phyloP scores from a whole-genome alignment of 331 rosid species.

The Prunus yedoensis region DNA sequence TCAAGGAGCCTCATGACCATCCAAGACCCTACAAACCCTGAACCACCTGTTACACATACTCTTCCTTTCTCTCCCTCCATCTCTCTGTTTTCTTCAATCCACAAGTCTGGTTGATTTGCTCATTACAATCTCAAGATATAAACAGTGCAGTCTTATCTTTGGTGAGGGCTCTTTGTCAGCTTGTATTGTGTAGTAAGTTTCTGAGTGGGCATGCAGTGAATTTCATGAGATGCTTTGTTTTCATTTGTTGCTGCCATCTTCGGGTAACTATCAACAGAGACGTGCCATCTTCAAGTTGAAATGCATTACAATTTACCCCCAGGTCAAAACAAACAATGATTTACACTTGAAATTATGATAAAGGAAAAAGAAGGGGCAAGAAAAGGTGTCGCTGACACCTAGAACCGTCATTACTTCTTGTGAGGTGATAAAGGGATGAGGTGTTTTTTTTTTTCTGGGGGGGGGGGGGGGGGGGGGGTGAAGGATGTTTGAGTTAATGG shows the following conservation, averaged over 20 bases:
- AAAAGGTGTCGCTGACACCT: too few species aligned
- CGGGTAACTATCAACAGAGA: background rate
- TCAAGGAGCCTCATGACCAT: conserved; percentile 46
- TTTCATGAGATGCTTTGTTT: background rate
- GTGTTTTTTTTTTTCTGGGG: too few species aligned
- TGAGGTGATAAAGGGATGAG: too few species aligned
- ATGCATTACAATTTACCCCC: too few species aligned
- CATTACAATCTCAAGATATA: background rate
- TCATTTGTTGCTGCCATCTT: too few species aligned
- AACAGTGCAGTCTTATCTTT: background rate
- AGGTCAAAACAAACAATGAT: too few species aligned
- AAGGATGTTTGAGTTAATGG: too few species aligned
- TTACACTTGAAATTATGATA: too few species aligned
- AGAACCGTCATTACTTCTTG: too few species aligned
- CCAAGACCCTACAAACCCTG: conserved; percentile 54
- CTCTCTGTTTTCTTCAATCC: background rate
- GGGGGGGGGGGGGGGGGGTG: too few species aligned
- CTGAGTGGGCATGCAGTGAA: background rate
- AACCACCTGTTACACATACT: conserved; percentile 55
- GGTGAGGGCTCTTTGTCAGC: background rate
- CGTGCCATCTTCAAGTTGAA: too few species aligned
- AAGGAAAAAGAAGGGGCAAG: too few species aligned
- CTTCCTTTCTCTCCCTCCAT: conserved; percentile 22
- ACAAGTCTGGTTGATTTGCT: background rate
- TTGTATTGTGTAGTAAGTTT: background rate